Percentiles rank a stretch among this genome's conserved stretches.
Evolutionary conservation across 179 eudicot genomes (phyloP).

Genomic region (Drosera spatulata): DNA sequence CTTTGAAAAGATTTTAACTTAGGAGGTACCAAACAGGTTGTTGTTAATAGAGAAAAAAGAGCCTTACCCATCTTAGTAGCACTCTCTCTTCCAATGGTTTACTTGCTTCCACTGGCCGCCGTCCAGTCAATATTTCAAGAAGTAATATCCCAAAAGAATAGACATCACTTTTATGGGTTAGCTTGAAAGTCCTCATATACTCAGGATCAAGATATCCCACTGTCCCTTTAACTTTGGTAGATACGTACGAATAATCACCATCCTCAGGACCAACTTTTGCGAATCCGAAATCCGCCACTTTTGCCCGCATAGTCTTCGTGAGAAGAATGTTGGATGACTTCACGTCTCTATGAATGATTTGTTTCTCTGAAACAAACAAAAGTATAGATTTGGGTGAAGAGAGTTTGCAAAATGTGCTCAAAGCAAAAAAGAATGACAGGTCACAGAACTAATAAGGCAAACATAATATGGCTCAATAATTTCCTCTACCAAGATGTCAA

Average conservation of each 20-base stretch:
- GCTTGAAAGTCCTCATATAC: conserved; percentile 91
- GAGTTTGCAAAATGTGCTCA: neutral
- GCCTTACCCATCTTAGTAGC: conserved; percentile 78
- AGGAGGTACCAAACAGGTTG: neutral
- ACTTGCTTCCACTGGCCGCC: conserved; percentile 81
- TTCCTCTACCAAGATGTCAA: too few species aligned
- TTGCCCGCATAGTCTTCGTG: conserved; percentile 70
- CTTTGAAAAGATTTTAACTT: neutral
- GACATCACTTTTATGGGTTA: conserved; percentile 86
- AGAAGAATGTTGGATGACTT: conserved; percentile 92
- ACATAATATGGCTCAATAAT: neutral
- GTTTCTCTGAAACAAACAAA: conserved; percentile 54
- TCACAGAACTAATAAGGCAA: neutral
- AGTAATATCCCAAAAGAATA: conserved; percentile 84
- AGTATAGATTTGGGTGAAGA: neutral
- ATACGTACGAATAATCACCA: conserved; percentile 59
- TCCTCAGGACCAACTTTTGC: conserved; percentile 75
- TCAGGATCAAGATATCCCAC: conserved; percentile 95
- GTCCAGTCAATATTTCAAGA: conserved; percentile 80
- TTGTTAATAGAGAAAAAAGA: neutral
- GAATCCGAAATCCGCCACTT: conserved; percentile 97
- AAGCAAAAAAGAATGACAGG: neutral
- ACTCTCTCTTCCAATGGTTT: conserved; percentile 59
- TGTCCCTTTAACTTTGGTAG: conserved; percentile 94
- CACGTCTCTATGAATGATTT: conserved; percentile 91